A percentile compares a stretch with the other conserved stretches of the same genome.
Evolutionary conservation across 1,284 basidiomycete species (phyloP).

Genomic region (Rhodotorula sp.): DNA sequence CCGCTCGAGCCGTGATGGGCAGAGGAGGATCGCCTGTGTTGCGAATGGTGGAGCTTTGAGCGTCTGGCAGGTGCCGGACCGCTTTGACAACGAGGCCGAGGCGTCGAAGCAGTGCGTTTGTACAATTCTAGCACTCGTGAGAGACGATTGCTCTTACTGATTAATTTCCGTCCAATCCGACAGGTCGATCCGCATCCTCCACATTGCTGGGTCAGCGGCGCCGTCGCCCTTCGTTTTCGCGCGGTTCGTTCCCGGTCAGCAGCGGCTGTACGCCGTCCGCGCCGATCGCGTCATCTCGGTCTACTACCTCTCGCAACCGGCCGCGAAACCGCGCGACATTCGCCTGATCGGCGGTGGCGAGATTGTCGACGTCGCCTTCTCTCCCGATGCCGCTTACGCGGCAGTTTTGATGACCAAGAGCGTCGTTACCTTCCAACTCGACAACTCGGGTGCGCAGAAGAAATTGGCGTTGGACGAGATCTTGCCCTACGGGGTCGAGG

Average conservation of each 20-base stretch:
- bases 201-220: background rate
- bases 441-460: background rate
- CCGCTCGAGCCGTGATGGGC: background rate
- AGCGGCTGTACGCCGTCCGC: slow-evolving; percentile 5
- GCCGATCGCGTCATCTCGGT: background rate
- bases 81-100: background rate
- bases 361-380: slow-evolving; percentile 23
- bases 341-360: background rate
- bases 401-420: background rate
- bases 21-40: background rate
- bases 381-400: slow-evolving; percentile 16
- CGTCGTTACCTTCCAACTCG: background rate
- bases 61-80: slow-evolving; percentile 12
- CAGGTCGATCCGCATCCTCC: background rate
- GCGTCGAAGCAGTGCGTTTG: background rate
- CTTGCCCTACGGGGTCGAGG: background rate
- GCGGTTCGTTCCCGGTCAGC: slow-evolving; percentile 3
- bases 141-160: too few species aligned
- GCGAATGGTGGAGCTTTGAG: background rate
- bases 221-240: background rate
- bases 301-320: background rate
- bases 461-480: background rate
- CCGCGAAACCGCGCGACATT: background rate
- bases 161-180: too few species aligned
- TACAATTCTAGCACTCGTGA: background rate